Percentiles rank a stretch among this genome's conserved stretches.
phyloP scores from a whole-genome alignment of 176 grass and related monocot species.

The Aegilops bicornis region DNA sequence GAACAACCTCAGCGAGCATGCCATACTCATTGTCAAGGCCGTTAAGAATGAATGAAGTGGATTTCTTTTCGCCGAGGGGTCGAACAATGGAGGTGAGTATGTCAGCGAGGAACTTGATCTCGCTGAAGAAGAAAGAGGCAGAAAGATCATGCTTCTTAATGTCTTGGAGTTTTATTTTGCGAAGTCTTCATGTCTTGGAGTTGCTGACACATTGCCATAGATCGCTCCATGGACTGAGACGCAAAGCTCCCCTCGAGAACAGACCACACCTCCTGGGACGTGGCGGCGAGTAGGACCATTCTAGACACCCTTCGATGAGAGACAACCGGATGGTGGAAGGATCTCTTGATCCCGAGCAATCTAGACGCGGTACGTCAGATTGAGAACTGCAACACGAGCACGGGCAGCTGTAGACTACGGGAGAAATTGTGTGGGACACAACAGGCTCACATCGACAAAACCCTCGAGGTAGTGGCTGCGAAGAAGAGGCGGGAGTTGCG shows the following conservation, averaged over 20 bases:
- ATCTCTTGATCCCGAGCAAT: too few relatives aligned
- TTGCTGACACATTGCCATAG: not conserved
- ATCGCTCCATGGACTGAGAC: not conserved
- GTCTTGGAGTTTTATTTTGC: not conserved
- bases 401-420: too few relatives aligned
- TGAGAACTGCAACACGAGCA: too few relatives aligned
- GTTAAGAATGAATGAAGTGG: not conserved
- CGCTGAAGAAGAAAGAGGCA: not conserved
- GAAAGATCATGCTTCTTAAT: not conserved
- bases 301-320: too few relatives aligned
- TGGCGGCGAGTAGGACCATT: too few relatives aligned
- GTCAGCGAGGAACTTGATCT: not conserved
- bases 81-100: not conserved
- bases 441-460: too few relatives aligned
- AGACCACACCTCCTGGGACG: not conserved
- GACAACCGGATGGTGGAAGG: too few relatives aligned
- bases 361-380: too few relatives aligned
- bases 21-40: not conserved
- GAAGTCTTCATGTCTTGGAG: not conserved
- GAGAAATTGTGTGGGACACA: too few relatives aligned
- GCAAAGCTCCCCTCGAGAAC: not conserved
- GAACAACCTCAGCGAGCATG: not conserved
- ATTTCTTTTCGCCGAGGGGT: not conserved
- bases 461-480: too few relatives aligned
- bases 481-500: too few relatives aligned